Evolutionary conservation across 1,284 basidiomycete genomes (phyloP).

Genomic region (Schizopora paradoxa): DNA sequence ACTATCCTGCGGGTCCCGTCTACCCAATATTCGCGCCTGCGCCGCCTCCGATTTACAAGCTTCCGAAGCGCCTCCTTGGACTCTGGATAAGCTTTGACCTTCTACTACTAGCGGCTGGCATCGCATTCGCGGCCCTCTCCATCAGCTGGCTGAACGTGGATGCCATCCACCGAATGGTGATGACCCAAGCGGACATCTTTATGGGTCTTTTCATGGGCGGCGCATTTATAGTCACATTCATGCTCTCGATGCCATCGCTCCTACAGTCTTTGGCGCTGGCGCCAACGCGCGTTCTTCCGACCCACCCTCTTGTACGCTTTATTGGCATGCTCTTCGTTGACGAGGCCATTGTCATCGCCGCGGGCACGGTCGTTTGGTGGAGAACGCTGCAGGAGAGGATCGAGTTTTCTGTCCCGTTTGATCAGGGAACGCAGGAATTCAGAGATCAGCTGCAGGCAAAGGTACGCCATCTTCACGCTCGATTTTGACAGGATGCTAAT

Average conservation of each 20-base stretch:
- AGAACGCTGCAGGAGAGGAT: conserved; percentile 7
- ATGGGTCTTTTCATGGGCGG: neutral
- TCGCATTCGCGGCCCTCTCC: conserved; percentile 1
- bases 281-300: neutral
- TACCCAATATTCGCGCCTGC: too few species aligned
- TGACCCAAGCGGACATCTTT: neutral
- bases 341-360: neutral
- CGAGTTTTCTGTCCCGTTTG: too few species aligned
- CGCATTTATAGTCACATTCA: conserved; percentile 2
- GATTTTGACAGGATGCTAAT: neutral
- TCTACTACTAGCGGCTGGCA: neutral
- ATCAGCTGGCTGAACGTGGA: conserved; percentile 2
- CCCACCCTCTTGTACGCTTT: neutral
- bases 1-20: too few species aligned
- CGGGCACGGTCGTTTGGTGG: conserved; percentile 6
- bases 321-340: neutral
- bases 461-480: neutral
- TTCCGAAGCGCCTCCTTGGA: too few species aligned
- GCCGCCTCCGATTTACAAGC: too few species aligned
- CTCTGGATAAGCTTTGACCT: too few species aligned
- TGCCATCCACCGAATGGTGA: conserved; percentile 3
- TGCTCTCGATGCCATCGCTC: conserved; percentile 1
- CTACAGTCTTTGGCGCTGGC: neutral
- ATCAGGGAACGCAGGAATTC: too few species aligned
- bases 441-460: conserved; percentile 1